Conservation (phyloP, 2,329 filamentous ascomycete species). For the Colletotrichum salicis region DNA sequence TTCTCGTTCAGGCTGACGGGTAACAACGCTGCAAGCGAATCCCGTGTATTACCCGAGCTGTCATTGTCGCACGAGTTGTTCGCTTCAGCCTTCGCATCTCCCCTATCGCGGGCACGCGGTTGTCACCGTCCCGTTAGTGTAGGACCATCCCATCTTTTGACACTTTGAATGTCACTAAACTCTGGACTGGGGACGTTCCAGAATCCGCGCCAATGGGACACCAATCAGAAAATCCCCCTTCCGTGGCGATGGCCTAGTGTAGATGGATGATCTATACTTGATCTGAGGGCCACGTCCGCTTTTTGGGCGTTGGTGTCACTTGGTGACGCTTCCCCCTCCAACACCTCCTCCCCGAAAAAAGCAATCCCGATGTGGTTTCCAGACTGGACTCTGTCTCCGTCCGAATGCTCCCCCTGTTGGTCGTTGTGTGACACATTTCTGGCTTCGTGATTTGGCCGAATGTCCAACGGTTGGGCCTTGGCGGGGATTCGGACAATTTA, state of each 20-base stretch:
- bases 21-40: background rate
- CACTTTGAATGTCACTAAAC: conserved; percentile 7
- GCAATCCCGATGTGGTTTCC: background rate
- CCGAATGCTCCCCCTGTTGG: background rate
- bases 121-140: conserved; percentile 6
- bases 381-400: background rate
- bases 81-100: background rate
- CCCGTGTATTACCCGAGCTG: background rate
- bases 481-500: conserved; percentile 23
- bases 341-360: background rate
- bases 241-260: background rate
- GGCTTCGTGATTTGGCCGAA: conserved; percentile 20
- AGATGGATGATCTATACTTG: conserved; percentile 1
- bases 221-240: background rate
- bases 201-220: conserved; percentile 9
- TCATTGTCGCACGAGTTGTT: background rate
- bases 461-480: background rate
- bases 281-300: background rate
- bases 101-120: background rate
- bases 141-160: conserved; percentile 7
- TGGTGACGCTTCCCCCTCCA: too few relatives aligned
- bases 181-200: background rate
- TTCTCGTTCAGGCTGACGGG: background rate
- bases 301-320: background rate
- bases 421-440: background rate